A percentile compares a stretch with the other conserved stretches of the same genome.
phyloP scores from a whole-genome alignment of 371 early-diverging fungal species.

The Zopfochytrium polystomum region DNA sequence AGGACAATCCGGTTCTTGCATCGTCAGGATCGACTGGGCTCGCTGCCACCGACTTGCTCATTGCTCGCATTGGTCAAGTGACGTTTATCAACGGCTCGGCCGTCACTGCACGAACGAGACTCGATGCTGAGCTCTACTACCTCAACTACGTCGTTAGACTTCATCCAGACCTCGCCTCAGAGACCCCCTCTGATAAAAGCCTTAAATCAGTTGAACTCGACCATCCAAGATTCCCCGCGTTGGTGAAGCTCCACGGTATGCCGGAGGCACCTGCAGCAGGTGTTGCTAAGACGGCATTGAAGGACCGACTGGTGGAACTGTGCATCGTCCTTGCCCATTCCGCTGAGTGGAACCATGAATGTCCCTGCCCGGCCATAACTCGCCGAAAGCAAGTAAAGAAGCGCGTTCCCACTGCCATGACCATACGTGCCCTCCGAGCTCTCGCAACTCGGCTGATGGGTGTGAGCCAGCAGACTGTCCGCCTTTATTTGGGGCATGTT shows the following conservation, averaged over 20 bases:
- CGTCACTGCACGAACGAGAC: conserved; percentile 53
- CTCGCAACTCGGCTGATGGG: not conserved
- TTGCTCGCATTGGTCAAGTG: conserved; percentile 31
- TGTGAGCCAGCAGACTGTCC: not conserved
- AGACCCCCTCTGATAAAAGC: not conserved
- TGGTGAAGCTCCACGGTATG: not conserved
- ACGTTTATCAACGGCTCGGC: conserved; percentile 41
- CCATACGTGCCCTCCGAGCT: conserved; percentile 38
- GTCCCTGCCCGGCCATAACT: conserved; percentile 9
- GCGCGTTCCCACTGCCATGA: conserved; percentile 54
- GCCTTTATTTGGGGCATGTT: not conserved
- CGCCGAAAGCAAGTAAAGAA: conserved; percentile 36
- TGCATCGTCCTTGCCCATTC: conserved; percentile 2
- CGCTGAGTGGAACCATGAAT: not conserved
- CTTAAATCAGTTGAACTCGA: not conserved
- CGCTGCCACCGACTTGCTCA: conserved; percentile 16
- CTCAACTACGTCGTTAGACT: conserved; percentile 45
- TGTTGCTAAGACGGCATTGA: conserved; percentile 45
- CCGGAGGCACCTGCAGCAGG: conserved; percentile 36
- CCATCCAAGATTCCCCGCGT: conserved; percentile 29
- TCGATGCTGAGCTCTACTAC: conserved; percentile 75
- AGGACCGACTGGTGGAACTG: conserved; percentile 61
- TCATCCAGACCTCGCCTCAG: conserved; percentile 3
- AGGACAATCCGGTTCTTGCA: conserved; percentile 50
- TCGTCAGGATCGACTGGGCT: not conserved